Base-by-base conservation (phyloP, 2,329 filamentous ascomycete genomes). In the Pseudocercospora ulei region DNA sequence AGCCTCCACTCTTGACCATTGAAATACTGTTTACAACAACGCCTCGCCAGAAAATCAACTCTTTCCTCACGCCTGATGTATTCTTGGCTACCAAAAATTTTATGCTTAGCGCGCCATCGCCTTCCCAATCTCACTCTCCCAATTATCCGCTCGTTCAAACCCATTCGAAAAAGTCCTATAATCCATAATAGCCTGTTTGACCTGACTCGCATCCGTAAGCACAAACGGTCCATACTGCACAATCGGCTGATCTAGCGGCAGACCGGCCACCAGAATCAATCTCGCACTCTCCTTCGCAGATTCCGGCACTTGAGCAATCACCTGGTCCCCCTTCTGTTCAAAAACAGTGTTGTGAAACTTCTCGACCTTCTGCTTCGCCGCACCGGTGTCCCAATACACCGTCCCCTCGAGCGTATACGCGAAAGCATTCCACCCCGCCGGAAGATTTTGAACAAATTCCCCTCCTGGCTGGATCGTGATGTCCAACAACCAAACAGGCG, bases 401-500 rank as follows among this genome's bases (percentile, higher is more conserved):
- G 71, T 74, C 13, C 88, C 88, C 43, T 78, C 70, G n/a, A 96
- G 69, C 3, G 76, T 80, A 61, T 95, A 96, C 9, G 80, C 78
- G 56, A 96, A 96, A 1, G 83, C 77, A 60, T 92, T 95, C 84
- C 86, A 96, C 17, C 78, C 80, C 46, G 69, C 65, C 0, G 88
- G 88, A 2, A 96, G 58, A 3, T 73, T 62, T 65, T 96, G 88
- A 13, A 68, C 70, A 49, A 96, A 68, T 43, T 70, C 75, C 30
- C 83, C 86, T 37, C 88, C 88, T 0, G 87, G 86, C 54, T 76
- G 66, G 37, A 96, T 74, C 12, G 74, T 77, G 35, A 95, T 68
- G 59, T 96, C 88, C 28, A 96, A 70, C 46, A 94, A 71, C 88
- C 88, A 96, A n/a, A 96, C 86, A 0, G 90, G 90, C 1, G 88